A percentile compares a stretch with the other conserved stretches of the same genome.
Evolutionary conservation across 768 basidiomycete species (phyloP).

Genomic region (Fomitopsis pulvina): DNA sequence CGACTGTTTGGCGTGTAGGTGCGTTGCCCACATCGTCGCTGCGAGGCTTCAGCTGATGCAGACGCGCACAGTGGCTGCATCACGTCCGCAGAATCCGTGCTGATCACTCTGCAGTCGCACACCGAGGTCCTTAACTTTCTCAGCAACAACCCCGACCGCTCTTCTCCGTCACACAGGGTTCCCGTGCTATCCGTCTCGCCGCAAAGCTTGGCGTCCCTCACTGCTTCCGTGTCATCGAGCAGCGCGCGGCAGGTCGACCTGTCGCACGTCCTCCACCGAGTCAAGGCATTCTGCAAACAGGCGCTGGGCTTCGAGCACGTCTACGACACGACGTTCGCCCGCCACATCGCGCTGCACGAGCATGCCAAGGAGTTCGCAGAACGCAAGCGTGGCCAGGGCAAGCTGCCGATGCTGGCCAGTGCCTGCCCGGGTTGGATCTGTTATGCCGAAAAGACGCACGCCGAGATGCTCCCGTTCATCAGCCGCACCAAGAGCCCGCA

Average conservation of each 20-base stretch:
- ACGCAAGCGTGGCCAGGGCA: slow-evolving; percentile 36
- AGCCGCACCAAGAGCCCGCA: slow-evolving; percentile 87
- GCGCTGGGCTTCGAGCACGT: slow-evolving; percentile 74
- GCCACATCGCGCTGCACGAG: slow-evolving; percentile 79
- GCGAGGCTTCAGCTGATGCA: neutral
- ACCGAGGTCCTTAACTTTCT: slow-evolving; percentile 84
- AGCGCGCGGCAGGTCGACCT: slow-evolving; percentile 37
- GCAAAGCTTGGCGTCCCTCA: slow-evolving; percentile 78
- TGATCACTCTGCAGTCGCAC: slow-evolving; percentile 95
- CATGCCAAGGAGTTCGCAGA: slow-evolving; percentile 79
- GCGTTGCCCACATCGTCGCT: slow-evolving; percentile 24
- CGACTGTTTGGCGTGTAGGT: slow-evolving; percentile 98
- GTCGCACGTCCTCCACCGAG: slow-evolving; percentile 58
- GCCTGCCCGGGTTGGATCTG: slow-evolving; percentile 99
- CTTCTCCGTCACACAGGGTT: slow-evolving; percentile 37
- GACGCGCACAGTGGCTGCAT: slow-evolving; percentile 75
- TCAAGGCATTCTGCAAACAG: slow-evolving; percentile 61
- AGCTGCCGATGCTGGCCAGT: slow-evolving; percentile 87
- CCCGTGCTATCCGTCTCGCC: slow-evolving; percentile 87
- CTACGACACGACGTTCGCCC: slow-evolving; percentile 92
- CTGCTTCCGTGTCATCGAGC: slow-evolving; percentile 52
- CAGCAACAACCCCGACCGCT: slow-evolving; percentile 39
- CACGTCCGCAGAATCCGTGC: slow-evolving; percentile 94
- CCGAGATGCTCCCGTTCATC: slow-evolving; percentile 90
- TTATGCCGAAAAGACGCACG: slow-evolving; percentile 96